Conservation (phyloP, 192 early-diverging fungal species). For the Entomortierella parvispora region DNA sequence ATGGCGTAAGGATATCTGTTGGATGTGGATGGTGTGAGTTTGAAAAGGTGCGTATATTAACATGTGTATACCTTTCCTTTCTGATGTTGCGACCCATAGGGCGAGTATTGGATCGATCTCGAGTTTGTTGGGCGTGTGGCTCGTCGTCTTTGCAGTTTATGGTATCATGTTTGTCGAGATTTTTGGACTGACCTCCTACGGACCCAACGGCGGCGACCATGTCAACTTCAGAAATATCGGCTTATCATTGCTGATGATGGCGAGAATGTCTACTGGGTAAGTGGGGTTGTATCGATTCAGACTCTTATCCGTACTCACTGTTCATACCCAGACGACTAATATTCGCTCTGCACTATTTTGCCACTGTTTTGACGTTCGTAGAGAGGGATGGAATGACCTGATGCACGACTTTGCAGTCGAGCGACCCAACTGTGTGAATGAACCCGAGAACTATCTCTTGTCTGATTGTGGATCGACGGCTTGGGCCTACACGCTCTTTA, state of each 20-base stretch:
- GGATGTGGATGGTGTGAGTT: too few relatives aligned
- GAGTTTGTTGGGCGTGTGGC: constrained; percentile 69
- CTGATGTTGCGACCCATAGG: constrained; percentile 24
- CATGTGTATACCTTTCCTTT: constrained; percentile 2
- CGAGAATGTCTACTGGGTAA: constrained; percentile 68
- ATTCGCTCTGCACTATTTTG: too few relatives aligned
- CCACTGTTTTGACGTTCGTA: too few relatives aligned
- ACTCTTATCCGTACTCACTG: too few relatives aligned
- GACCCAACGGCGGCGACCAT: constrained; percentile 54
- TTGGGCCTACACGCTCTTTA: constrained; percentile 67
- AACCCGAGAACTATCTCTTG: constrained; percentile 51
- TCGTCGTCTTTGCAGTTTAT: constrained; percentile 64
- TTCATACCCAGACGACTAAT: too few relatives aligned
- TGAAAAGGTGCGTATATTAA: too few relatives aligned
- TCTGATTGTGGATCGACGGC: constrained; percentile 65
- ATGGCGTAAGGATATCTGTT: constrained; percentile 72
- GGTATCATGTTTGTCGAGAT: constrained; percentile 72
- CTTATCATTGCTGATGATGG: constrained; percentile 57
- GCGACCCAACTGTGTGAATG: constrained; percentile 59
- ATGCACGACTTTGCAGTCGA: constrained; percentile 71
- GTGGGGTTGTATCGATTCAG: too few relatives aligned
- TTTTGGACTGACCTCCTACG: constrained; percentile 68
- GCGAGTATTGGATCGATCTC: constrained; percentile 57
- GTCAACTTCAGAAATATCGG: constrained; percentile 63
- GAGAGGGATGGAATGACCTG: constrained; percentile 70